phyloP scores from a whole-genome alignment of 192 early-diverging fungal species.

The Chytriomyces hyalinus region DNA sequence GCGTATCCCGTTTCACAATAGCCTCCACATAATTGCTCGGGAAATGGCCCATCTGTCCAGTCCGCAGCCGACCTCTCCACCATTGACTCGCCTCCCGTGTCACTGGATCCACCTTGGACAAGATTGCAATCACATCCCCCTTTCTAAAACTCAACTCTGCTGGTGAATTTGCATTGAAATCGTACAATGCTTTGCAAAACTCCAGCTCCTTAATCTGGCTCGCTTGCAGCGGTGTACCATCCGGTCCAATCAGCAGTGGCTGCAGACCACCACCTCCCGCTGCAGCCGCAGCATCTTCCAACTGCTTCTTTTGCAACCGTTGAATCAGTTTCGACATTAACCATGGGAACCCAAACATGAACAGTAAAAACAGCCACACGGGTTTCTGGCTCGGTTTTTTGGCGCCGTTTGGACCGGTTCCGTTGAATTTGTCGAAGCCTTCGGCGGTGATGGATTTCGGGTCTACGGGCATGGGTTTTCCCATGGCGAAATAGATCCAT shows the following conservation, averaged over 20 bases:
- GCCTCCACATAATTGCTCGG: constrained; percentile 91
- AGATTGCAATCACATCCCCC: constrained; percentile 89
- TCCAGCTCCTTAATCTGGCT: constrained; percentile 68
- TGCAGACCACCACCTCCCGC: constrained; percentile 3
- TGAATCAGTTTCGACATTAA: constrained; percentile 88
- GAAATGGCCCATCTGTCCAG: constrained; percentile 86
- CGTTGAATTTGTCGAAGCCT: constrained; percentile 72
- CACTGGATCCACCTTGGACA: constrained; percentile 77
- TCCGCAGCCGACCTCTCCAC: constrained; percentile 89
- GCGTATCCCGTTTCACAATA: constrained; percentile 65
- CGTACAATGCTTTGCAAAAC: constrained; percentile 88
- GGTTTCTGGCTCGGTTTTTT: constrained; percentile 58
- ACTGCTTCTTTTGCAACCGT: constrained; percentile 60
- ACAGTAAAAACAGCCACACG: constrained; percentile 80
- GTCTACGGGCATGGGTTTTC: constrained; percentile 71
- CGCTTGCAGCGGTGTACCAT: constrained; percentile 44
- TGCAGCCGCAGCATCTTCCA: constrained; percentile 39
- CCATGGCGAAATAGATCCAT: constrained; percentile 65
- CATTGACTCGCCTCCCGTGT: constrained; percentile 79
- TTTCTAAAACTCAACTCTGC: constrained; percentile 81
- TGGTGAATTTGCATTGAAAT: constrained; percentile 74
- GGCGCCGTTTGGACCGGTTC: constrained; percentile 5
- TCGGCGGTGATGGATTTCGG: constrained; percentile 72
- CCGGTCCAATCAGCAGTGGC: constrained; percentile 29
- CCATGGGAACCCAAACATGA: constrained; percentile 90